Evolutionary conservation across 176 grass and related monocot genomes (phyloP).

Genomic region (Triticum urartu): DNA sequence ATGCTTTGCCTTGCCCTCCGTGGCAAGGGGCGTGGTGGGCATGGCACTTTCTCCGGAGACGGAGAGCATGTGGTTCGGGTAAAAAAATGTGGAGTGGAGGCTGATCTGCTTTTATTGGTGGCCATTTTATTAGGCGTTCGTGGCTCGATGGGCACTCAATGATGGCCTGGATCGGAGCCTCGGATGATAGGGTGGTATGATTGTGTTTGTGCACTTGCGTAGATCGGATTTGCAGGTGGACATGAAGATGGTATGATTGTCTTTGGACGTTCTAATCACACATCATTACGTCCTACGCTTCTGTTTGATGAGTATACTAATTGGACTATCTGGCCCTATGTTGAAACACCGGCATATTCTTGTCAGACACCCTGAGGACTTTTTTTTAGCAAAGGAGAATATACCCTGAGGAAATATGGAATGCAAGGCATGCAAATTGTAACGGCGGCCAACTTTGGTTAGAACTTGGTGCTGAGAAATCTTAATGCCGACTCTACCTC

Average conservation of each 20-base stretch:
- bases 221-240: slow-evolving; percentile 8
- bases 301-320: not conserved
- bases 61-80: not conserved
- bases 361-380: no score
- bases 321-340: not conserved
- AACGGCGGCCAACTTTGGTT: no score
- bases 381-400: no score
- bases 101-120: no score
- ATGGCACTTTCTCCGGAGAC: no score
- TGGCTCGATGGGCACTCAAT: not conserved
- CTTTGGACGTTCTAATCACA: not conserved
- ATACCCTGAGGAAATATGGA: no score
- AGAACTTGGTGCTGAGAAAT: no score
- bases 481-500: no score
- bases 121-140: no score
- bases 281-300: not conserved
- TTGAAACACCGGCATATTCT: not conserved
- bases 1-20: not conserved
- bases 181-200: not conserved
- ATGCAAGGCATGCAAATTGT: no score
- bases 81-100: no score
- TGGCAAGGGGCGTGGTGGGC: not conserved
- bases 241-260: not conserved
- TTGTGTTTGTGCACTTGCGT: not conserved
- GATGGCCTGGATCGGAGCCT: not conserved